Conservation (phyloP, 2,329 filamentous ascomycete genomes). For the Alternaria gaisen region DNA sequence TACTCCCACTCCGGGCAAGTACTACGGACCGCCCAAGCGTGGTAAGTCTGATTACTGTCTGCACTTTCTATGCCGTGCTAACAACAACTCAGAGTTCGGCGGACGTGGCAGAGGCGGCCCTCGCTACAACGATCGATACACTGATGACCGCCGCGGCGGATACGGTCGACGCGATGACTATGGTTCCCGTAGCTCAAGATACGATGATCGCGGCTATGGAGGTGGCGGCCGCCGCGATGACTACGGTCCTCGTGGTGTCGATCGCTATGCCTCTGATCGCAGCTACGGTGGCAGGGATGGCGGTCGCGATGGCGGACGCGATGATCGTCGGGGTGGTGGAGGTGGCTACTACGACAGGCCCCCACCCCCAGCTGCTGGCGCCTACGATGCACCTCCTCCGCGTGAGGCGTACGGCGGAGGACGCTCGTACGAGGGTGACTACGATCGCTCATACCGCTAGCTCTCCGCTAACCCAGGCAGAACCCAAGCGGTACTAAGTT, state of each 20-base stretch:
- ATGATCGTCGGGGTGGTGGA: constrained; percentile 63
- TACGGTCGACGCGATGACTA: constrained; percentile 58
- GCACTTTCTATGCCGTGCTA: constrained; percentile 12
- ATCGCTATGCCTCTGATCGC: constrained; percentile 70
- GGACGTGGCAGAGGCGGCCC: constrained; percentile 59
- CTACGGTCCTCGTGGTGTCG: constrained; percentile 51
- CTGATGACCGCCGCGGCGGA: constrained; percentile 58
- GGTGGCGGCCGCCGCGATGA: constrained; percentile 64
- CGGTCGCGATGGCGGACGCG: constrained; percentile 56
- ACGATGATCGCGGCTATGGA: constrained; percentile 56
- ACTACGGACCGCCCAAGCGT: constrained; percentile 98
- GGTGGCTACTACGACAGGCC: constrained; percentile 65
- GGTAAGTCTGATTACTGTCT: constrained; percentile 65
- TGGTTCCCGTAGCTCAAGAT: constrained; percentile 51
- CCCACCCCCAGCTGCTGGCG: constrained; percentile 52
- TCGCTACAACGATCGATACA: constrained; percentile 58
- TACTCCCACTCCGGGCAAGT: constrained; percentile 97
- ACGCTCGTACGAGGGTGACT: constrained; percentile 55
- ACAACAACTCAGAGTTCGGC: constrained; percentile 52
- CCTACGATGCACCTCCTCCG: constrained; percentile 50
- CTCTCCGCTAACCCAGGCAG: constrained; percentile 45
- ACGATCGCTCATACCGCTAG: constrained; percentile 56
- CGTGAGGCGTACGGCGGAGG: constrained; percentile 50
- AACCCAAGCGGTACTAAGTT: constrained; percentile 50
- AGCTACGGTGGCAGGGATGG: constrained; percentile 62